Percentiles rank a stretch among this genome's conserved stretches.
Evolutionary conservation across 768 basidiomycete genomes (phyloP).

Genomic region (Paxillus ammoniavirescens): DNA sequence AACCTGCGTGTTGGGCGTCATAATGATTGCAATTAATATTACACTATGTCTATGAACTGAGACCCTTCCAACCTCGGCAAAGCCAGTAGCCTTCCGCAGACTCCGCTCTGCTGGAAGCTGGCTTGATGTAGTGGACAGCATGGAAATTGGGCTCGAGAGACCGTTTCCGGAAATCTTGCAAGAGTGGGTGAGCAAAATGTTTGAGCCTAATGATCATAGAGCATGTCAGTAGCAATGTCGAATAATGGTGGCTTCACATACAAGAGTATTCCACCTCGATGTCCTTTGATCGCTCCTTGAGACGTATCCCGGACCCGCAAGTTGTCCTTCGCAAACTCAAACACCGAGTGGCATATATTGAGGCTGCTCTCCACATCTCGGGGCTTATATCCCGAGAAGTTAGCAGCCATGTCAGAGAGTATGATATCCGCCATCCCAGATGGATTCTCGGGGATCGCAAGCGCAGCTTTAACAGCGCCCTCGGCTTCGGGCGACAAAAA

Average conservation of each 20-base stretch:
- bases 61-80: constrained; percentile 67
- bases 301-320: constrained; percentile 47
- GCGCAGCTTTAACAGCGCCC: constrained; percentile 39
- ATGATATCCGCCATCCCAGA: constrained; percentile 69
- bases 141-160: constrained; percentile 62
- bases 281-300: constrained; percentile 44
- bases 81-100: constrained; percentile 87
- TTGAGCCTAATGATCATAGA: constrained; percentile 58
- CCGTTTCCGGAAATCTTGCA: constrained; percentile 62
- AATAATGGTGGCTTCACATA: constrained; percentile 29
- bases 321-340: constrained; percentile 59
- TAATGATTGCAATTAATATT: too few relatives aligned
- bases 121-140: constrained; percentile 71
- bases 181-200: constrained; percentile 74
- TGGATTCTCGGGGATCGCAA: constrained; percentile 30
- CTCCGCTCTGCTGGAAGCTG: constrained; percentile 72
- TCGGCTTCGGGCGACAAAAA: constrained; percentile 63
- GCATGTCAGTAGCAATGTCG: background rate
- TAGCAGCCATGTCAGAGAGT: constrained; percentile 89
- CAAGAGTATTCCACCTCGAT: constrained; percentile 44
- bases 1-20: background rate
- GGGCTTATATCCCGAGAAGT: constrained; percentile 66
- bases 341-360: constrained; percentile 72
- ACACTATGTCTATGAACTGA: background rate
- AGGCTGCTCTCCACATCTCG: constrained; percentile 70